phyloP scores from a whole-genome alignment of 306 rosid genomes.

The Mucuna pruriens region DNA sequence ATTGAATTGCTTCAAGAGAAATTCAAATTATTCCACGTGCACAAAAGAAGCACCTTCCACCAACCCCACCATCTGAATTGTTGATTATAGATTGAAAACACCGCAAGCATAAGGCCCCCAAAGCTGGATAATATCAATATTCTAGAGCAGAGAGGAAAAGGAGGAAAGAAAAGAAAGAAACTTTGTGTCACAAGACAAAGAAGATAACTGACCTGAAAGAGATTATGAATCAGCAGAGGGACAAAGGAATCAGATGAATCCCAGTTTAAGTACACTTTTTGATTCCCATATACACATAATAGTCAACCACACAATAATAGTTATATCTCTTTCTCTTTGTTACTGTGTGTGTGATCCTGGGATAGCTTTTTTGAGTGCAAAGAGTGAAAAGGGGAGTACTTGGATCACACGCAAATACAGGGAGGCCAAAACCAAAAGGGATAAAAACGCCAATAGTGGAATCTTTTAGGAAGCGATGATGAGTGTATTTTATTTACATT shows the following conservation, averaged over 20 bases:
- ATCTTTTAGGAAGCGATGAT: conserved; percentile 35
- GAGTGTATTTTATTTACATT: conserved; percentile 2
- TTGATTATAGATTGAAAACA: conserved; percentile 41
- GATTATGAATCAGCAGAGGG: conserved; percentile 48
- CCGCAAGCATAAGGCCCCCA: conserved; percentile 36
- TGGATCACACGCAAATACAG: conserved; percentile 65
- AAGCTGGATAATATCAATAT: neutral
- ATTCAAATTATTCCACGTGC: conserved; percentile 41
- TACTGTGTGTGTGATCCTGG: conserved; percentile 18
- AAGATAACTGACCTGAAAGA: conserved; percentile 53
- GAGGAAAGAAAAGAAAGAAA: conserved; percentile 23
- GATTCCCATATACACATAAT: conserved; percentile 48
- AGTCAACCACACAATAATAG: conserved; percentile 49
- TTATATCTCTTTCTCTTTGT: neutral
- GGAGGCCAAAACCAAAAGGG: conserved; percentile 46
- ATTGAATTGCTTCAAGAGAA: conserved; percentile 42
- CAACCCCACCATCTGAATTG: conserved; percentile 37
- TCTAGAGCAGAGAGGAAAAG: conserved; percentile 29
- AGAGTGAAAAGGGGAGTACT: conserved; percentile 55
- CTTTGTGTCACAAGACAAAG: conserved; percentile 23
- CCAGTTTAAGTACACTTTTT: conserved; percentile 54
- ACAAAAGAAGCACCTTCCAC: conserved; percentile 9
- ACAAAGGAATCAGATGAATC: conserved; percentile 54
- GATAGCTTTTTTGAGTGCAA: conserved; percentile 33
- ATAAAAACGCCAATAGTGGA: conserved; percentile 42